Conservation (phyloP, 1,139 yeast genomes). For the Hyphopichia burtonii region DNA sequence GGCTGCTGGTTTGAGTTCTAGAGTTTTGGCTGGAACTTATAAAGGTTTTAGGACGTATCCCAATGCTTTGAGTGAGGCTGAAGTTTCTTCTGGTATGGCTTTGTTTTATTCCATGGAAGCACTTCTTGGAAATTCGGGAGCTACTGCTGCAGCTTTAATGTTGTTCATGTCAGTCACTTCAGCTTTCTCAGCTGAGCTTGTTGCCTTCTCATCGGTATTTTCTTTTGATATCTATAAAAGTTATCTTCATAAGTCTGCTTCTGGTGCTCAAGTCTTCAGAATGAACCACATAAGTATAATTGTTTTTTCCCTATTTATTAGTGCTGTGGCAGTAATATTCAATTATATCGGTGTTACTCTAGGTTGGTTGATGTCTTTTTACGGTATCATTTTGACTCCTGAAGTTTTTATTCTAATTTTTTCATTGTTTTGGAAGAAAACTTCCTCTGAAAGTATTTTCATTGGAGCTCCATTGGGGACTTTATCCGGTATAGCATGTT, state of each 20-base stretch:
- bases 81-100: constrained; percentile 8
- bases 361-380: constrained; percentile 31
- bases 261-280: constrained; percentile 26
- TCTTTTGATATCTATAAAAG: constrained; percentile 32
- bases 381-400: constrained; percentile 34
- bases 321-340: constrained; percentile 25
- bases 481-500: constrained; percentile 41
- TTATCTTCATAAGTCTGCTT: constrained; percentile 29
- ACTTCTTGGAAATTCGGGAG: constrained; percentile 30
- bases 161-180: constrained; percentile 36
- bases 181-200: constrained; percentile 35
- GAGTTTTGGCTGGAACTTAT: constrained; percentile 25
- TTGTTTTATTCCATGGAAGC: constrained; percentile 17
- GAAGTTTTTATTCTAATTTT: constrained; percentile 35
- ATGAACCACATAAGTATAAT: constrained; percentile 22
- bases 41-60: constrained; percentile 28
- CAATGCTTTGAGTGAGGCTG: constrained; percentile 9
- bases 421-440: constrained; percentile 48
- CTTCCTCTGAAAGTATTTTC: constrained; percentile 38
- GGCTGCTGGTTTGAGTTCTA: constrained; percentile 28
- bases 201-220: constrained; percentile 33
- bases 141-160: constrained; percentile 30
- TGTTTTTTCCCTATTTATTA: constrained; percentile 23
- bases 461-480: constrained; percentile 51
- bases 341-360: constrained; percentile 26